phyloP scores from a whole-genome alignment of 169 alveolate species.

The Eimeria maxima region DNA sequence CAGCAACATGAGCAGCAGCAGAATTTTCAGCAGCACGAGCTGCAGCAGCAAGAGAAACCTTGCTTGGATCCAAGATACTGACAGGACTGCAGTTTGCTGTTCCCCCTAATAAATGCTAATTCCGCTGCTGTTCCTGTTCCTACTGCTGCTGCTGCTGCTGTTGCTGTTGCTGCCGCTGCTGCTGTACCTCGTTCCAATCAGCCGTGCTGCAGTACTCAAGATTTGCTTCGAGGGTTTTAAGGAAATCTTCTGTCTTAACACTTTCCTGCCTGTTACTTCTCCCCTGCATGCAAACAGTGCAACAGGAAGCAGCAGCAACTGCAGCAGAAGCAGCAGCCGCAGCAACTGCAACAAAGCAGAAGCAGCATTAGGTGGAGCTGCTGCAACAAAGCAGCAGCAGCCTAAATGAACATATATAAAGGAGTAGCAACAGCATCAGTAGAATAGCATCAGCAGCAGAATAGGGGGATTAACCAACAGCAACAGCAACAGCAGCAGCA shows the following conservation, averaged over 20 bases:
- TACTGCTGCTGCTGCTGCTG: slow-evolving; percentile 1
- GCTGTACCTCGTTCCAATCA: slow-evolving; percentile 35
- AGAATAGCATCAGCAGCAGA: background rate
- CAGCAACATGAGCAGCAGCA: slow-evolving; percentile 20
- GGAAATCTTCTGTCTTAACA: background rate
- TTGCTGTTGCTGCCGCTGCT: slow-evolving; percentile 32
- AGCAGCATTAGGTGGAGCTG: background rate
- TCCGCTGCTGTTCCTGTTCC: background rate
- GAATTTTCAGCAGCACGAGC: background rate
- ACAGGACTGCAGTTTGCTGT: background rate
- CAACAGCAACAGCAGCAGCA: slow-evolving; percentile 14
- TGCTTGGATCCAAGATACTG: background rate
- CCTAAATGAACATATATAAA: too few relatives aligned
- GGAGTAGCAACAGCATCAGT: slow-evolving; percentile 2
- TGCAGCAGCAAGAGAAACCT: background rate
- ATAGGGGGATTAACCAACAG: background rate
- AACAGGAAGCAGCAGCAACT: background rate
- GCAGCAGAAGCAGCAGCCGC: too few relatives aligned
- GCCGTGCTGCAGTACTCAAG: background rate
- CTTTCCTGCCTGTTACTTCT: background rate
- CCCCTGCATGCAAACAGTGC: background rate
- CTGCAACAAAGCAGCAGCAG: slow-evolving; percentile 2
- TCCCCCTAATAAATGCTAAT: background rate
- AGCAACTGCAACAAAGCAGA: background rate
- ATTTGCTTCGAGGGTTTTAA: background rate